Evolutionary conservation across 2,329 filamentous ascomycete genomes (phyloP).

Genomic region (Ophiocordyceps sinensis): DNA sequence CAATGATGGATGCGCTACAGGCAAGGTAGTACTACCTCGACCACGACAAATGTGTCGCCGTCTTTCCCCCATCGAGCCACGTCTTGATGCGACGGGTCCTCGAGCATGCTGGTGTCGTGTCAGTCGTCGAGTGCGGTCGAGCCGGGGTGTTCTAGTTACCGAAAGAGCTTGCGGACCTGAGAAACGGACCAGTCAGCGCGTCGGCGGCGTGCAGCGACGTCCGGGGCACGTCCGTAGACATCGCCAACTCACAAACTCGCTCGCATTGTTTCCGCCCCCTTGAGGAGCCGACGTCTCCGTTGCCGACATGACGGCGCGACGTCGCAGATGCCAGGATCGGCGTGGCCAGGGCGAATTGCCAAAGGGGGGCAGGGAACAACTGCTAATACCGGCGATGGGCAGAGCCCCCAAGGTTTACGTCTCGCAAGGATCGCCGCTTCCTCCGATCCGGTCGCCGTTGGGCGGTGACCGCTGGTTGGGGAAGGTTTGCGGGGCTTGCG

Average conservation of each 20-base stretch:
- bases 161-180: conserved; percentile 95
- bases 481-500: background rate
- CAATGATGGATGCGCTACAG: background rate
- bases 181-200: background rate
- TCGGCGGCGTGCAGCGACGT: background rate
- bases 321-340: background rate
- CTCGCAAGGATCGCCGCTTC: background rate
- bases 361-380: background rate
- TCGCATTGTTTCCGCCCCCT: conserved; percentile 60
- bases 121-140: conserved; percentile 1
- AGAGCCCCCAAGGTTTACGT: background rate
- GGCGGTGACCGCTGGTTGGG: background rate
- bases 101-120: conserved; percentile 51
- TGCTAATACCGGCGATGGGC: background rate
- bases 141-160: conserved; percentile 42
- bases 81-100: conserved; percentile 81
- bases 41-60: conserved; percentile 89
- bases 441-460: background rate
- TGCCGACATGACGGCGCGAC: conserved; percentile 15
- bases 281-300: conserved; percentile 18
- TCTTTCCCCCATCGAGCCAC: conserved; percentile 94
- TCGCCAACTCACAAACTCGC: conserved; percentile 69
- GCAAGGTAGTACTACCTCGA: conserved; percentile 66
- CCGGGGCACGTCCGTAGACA: background rate
- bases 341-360: background rate